Evolutionary conservation across 495 filamentous ascomycete genomes (phyloP).

Genomic region (Aspergillus nanangensis): DNA sequence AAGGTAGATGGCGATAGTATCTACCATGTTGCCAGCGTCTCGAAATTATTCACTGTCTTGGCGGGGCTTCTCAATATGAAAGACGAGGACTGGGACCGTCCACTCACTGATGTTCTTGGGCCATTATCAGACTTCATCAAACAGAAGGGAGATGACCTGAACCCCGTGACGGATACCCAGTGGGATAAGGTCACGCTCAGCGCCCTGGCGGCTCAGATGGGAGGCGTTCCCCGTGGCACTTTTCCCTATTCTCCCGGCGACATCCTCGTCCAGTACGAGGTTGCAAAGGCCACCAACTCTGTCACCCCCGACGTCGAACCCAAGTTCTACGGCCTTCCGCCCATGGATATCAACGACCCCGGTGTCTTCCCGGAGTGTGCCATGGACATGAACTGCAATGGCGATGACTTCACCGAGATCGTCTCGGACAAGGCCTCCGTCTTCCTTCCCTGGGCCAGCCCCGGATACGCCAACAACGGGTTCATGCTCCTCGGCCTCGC

Average conservation of each 20-base stretch:
- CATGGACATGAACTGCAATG: not conserved
- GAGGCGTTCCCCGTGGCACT: slow-evolving; percentile 37
- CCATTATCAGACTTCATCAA: slow-evolving; percentile 30
- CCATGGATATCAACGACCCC: slow-evolving; percentile 20
- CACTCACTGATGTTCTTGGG: slow-evolving; percentile 42
- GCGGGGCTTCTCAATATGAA: slow-evolving; percentile 32
- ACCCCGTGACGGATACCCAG: slow-evolving; percentile 19
- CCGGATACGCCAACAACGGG: slow-evolving; percentile 54
- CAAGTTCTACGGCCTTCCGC: slow-evolving; percentile 27
- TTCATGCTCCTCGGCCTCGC: slow-evolving; percentile 51
- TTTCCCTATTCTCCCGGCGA: slow-evolving; percentile 17
- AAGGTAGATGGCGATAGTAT: slow-evolving; percentile 43
- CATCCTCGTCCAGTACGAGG: not conserved
- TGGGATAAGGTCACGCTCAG: slow-evolving; percentile 43
- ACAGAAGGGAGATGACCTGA: slow-evolving; percentile 3
- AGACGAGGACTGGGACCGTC: slow-evolving; percentile 36
- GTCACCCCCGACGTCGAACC: slow-evolving; percentile 9
- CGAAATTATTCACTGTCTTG: slow-evolving; percentile 47
- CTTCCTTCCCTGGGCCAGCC: slow-evolving; percentile 41
- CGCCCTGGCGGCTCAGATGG: slow-evolving; percentile 37
- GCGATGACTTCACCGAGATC: slow-evolving; percentile 12
- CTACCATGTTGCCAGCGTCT: slow-evolving; percentile 48
- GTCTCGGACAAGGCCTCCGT: slow-evolving; percentile 30
- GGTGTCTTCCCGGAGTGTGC: slow-evolving; percentile 11
- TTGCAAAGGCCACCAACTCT: not conserved